phyloP scores from a whole-genome alignment of 345 rosid species.

The Lepidium sativum region DNA sequence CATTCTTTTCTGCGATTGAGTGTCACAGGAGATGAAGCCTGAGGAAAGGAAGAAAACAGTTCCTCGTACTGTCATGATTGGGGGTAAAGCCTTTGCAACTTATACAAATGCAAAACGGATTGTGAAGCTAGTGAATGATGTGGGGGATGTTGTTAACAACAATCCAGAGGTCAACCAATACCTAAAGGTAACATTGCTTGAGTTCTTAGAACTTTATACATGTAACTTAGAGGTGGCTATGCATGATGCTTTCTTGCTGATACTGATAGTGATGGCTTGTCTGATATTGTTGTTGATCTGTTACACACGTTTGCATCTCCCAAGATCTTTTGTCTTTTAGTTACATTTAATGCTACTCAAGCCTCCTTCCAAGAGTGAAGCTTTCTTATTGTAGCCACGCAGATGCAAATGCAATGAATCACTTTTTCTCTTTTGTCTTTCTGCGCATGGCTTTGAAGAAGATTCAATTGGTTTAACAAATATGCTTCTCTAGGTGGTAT shows the following conservation, averaged over 20 bases:
- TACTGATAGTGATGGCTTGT: neutral
- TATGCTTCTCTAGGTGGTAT: slow-evolving; percentile 60
- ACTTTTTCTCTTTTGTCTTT: neutral
- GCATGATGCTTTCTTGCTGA: neutral
- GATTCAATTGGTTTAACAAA: neutral
- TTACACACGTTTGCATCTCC: neutral
- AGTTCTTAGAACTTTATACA: neutral
- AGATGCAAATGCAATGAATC: neutral
- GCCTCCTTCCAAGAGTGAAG: neutral
- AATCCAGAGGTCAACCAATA: slow-evolving; percentile 89
- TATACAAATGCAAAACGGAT: slow-evolving; percentile 94
- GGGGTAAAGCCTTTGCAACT: slow-evolving; percentile 98
- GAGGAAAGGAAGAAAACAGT: slow-evolving; percentile 74
- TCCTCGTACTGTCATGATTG: slow-evolving; percentile 90
- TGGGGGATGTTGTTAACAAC: slow-evolving; percentile 72
- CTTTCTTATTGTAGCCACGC: neutral
- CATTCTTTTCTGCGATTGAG: slow-evolving; percentile 22
- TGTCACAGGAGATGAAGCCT: slow-evolving; percentile 70
- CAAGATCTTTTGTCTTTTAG: neutral
- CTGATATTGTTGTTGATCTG: neutral
- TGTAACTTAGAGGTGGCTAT: neutral
- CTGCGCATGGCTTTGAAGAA: neutral
- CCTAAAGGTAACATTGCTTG: slow-evolving; percentile 51
- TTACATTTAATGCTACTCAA: neutral
- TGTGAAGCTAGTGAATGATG: slow-evolving; percentile 93